phyloP scores from a whole-genome alignment of 805 yeast species.

The Pichia sporocuriosa region DNA sequence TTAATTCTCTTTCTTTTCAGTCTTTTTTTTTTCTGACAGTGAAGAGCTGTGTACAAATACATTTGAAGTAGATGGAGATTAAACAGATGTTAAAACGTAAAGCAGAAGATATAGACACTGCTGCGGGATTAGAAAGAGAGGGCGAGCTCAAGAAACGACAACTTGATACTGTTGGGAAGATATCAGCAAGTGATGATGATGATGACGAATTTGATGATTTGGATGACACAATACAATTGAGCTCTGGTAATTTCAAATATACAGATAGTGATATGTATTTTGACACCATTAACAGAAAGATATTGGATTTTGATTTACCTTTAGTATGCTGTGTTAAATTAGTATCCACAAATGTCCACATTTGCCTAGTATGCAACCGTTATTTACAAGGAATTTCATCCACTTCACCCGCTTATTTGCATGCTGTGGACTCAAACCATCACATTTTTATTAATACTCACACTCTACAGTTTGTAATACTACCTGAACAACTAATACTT shows the following conservation, averaged over 20 bases:
- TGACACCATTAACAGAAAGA: conserved; percentile 37
- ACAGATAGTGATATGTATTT: conserved; percentile 25
- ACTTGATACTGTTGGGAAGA: neutral
- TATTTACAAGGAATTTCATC: conserved; percentile 62
- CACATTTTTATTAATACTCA: conserved; percentile 54
- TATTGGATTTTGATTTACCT: conserved; percentile 63
- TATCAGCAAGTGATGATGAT: neutral
- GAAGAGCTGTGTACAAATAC: no score
- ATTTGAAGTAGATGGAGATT: no score
- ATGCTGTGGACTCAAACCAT: conserved; percentile 56
- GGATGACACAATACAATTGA: conserved; percentile 1
- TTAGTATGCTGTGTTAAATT: conserved; percentile 59
- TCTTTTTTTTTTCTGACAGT: no score
- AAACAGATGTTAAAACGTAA: no score
- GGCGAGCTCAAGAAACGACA: neutral
- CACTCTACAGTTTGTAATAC: conserved; percentile 41
- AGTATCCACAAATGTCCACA: conserved; percentile 55
- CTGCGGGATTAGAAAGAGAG: no score
- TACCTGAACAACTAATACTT: conserved; percentile 58
- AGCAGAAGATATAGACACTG: neutral
- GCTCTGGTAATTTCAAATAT: neutral
- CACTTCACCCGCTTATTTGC: conserved; percentile 61
- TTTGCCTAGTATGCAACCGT: conserved; percentile 69
- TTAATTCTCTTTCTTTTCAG: no score
- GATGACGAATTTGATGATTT: conserved; percentile 10